These are phyloP conservation scores for Crithidia brevicula DNA, from an alignment of 208 protist genomes.

Conservation along the genomic window DNA sequence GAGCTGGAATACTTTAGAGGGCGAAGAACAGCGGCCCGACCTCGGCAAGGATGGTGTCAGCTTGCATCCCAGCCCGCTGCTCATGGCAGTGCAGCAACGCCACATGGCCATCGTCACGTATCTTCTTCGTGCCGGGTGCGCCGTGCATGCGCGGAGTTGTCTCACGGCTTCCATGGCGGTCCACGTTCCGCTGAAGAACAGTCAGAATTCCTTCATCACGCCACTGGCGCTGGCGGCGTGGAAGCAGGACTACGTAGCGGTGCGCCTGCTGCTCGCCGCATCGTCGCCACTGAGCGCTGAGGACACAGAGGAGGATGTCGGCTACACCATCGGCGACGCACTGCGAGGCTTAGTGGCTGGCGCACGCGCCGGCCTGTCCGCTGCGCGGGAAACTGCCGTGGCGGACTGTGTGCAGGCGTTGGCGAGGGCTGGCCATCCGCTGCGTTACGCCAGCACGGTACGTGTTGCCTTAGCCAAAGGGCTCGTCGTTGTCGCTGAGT, in stretches of 20 bases:
- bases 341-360: conserved; percentile 54
- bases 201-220: conserved; percentile 39
- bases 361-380: conserved; percentile 22
- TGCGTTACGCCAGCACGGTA: conserved; percentile 47
- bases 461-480: conserved; percentile 48
- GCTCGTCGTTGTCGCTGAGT: conserved; percentile 39
- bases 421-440: conserved; percentile 61
- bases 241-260: conserved; percentile 39
- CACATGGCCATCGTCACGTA: conserved; percentile 49
- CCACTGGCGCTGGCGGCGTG: conserved; percentile 72
- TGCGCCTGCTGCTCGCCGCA: conserved; percentile 50
- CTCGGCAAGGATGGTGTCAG: background rate
- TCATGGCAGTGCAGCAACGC: conserved; percentile 43
- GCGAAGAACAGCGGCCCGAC: background rate
- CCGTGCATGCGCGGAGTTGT: conserved; percentile 30
- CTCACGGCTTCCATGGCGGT: conserved; percentile 23
- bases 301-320: conserved; percentile 30
- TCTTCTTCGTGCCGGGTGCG: conserved; percentile 49
- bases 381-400: conserved; percentile 35
- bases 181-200: conserved; percentile 27
- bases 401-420: conserved; percentile 46
- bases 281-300: conserved; percentile 31
- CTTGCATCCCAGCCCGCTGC: conserved; percentile 19
- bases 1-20: background rate
- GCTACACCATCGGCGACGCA: conserved; percentile 42